Evolutionary conservation across 768 basidiomycete species (phyloP), one percentile per base, ranked within the genome.

Genomic region (Chalciporus piperatus): DNA sequence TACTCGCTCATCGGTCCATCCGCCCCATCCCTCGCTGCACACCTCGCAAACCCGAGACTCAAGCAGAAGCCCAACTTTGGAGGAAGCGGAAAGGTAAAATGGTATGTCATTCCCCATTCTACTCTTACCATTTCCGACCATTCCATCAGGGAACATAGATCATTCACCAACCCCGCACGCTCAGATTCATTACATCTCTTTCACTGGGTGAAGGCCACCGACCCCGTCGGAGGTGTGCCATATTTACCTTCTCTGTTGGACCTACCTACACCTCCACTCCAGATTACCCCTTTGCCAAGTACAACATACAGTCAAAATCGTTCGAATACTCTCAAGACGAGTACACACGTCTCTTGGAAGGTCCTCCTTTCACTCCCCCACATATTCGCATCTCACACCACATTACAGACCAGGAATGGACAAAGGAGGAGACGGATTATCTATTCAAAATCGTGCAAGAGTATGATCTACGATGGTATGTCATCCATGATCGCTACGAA

Each of bases 1-100:
- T 98, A 89, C 72, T 85, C 89, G 1, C 82, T 99, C 52, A 98
- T 99, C 58, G 96, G 96, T n/a, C 85, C 92, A 53, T 89, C 91
- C 43, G 88, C 89, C 11, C 94, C 96, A 0, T 84, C 88, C 2
- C 78, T 98, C 44, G 87, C 85, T 0, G 81, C 89, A 30, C 85
- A 89, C 59, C 78, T 86, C 52, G 78, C 86, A 23, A 89, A 91
- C 65, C 89, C 91, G 32, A 83, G 85, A 48, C 79, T 95, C 51
- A 94, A 94, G 65, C 88, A 92, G 69, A 88, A 91, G 57, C 91
- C 92, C 3, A 87, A 84, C 55, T 73, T 89, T 20, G 84, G 84
- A 39, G 76, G 78, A 10, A 75, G 76, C 4, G 74, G 76, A 3
- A 82, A 78, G 50, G 79, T 81, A 4, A 90, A 84, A 72, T 96